Percentiles rank a stretch among this genome's conserved stretches.
Evolutionary conservation across 176 grass and related monocot genomes (phyloP).

Genomic region (Phyllostachys edulis): DNA sequence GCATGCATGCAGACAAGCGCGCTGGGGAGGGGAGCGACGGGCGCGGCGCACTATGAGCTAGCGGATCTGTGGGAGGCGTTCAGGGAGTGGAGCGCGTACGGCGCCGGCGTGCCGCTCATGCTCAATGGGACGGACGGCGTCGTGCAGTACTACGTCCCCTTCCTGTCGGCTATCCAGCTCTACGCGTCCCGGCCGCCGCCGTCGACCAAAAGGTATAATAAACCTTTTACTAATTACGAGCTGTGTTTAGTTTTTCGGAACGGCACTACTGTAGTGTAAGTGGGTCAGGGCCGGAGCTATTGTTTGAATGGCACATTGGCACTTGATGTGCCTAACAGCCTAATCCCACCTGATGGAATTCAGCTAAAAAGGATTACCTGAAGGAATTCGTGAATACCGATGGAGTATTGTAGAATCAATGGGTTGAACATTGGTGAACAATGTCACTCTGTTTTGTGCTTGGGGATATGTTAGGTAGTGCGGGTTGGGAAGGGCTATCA

Average conservation of each 20-base stretch:
- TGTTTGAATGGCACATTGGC: not conserved
- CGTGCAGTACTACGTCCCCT: slow-evolving; percentile 85
- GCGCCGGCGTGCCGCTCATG: slow-evolving; percentile 66
- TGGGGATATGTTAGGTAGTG: not conserved
- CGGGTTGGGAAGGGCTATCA: not conserved
- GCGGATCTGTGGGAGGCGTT: slow-evolving; percentile 83
- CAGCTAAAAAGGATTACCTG: not conserved
- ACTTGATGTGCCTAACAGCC: not conserved
- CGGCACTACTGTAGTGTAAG: not conserved
- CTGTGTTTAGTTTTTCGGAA: not conserved
- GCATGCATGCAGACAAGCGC: slow-evolving; percentile 38
- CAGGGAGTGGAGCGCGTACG: slow-evolving; percentile 84
- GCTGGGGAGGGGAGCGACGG: slow-evolving; percentile 9
- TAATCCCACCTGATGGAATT: not conserved
- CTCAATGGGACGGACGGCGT: slow-evolving; percentile 62
- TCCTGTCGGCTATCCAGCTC: slow-evolving; percentile 77
- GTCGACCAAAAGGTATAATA: slow-evolving; percentile 17
- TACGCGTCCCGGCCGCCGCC: slow-evolving; percentile 37
- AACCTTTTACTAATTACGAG: not conserved
- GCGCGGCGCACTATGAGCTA: slow-evolving; percentile 53
- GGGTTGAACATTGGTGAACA: slow-evolving; percentile 5
- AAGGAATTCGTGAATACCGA: not conserved
- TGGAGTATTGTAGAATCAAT: not conserved
- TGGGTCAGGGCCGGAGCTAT: not conserved
- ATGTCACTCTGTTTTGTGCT: not conserved